A percentile compares a stretch with the other conserved stretches of the same genome.
Conservation (phyloP, 2,329 filamentous ascomycete species). For the Thermomyces lanuginosus region DNA sequence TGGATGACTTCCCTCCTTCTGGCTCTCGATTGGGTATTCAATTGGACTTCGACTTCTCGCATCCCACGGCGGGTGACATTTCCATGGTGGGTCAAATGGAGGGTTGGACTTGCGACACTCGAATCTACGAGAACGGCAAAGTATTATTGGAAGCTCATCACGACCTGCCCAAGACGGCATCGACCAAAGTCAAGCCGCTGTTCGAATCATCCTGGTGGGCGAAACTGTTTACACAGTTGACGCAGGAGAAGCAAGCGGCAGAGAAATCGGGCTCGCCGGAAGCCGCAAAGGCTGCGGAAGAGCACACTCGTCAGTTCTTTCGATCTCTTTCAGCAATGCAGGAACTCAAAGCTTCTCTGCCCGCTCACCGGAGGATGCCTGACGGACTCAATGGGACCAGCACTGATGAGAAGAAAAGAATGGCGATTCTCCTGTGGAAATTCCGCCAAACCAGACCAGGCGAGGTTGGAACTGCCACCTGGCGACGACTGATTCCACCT, state of each 20-base stretch:
- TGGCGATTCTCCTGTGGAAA: conserved; percentile 31
- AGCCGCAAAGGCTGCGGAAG: conserved; percentile 17
- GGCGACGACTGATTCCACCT: conserved; percentile 26
- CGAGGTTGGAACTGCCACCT: conserved; percentile 29
- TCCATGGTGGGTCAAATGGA: conserved; percentile 20
- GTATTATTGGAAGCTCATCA: conserved; percentile 17
- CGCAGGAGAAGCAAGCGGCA: conserved; percentile 23
- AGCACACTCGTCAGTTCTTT: conserved; percentile 22
- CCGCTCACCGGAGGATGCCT: conserved; percentile 13
- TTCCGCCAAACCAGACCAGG: conserved; percentile 27
- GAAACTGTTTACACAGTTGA: conserved; percentile 25
- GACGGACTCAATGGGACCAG: conserved; percentile 13
- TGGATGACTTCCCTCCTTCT: conserved; percentile 27
- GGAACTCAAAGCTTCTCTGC: conserved; percentile 25
- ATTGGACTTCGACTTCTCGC: conserved; percentile 26
- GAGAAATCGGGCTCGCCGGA: conserved; percentile 20
- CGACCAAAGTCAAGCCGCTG: conserved; percentile 26
- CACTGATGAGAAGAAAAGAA: conserved; percentile 18
- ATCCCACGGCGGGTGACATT: conserved; percentile 17
- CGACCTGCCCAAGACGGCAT: conserved; percentile 18
- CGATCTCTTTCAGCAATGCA: conserved; percentile 30
- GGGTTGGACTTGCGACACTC: conserved; percentile 29
- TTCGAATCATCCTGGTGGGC: conserved; percentile 33
- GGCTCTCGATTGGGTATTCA: conserved; percentile 27
- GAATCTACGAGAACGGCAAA: conserved; percentile 25